Evolutionary conservation across 352 stramenopile genomes (phyloP).

Genomic region (Globisporangium echinulatum): DNA sequence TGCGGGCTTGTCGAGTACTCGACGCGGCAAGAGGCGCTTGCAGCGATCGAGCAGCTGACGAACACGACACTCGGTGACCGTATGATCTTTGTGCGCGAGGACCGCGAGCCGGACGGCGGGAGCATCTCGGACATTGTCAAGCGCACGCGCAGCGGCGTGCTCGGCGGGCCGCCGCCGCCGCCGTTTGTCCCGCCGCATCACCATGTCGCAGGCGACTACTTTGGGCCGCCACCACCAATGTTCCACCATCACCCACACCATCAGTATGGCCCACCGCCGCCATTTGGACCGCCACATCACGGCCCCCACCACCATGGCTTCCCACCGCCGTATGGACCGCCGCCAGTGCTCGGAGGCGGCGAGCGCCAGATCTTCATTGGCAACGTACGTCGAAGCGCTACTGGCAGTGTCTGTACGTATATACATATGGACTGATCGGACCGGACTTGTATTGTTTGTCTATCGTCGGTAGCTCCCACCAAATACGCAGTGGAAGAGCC

Average conservation of each 20-base stretch:
- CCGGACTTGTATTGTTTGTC: too few relatives aligned
- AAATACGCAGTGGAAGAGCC: slow-evolving; percentile 58
- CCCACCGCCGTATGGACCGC: slow-evolving; percentile 2
- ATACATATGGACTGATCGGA: not conserved
- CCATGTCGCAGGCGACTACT: not conserved
- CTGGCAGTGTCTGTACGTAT: not conserved
- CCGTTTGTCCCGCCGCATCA: not conserved
- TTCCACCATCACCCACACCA: not conserved
- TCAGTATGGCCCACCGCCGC: not conserved
- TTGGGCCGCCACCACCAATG: not conserved
- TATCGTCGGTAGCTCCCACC: slow-evolving; percentile 39
- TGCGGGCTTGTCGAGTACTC: slow-evolving; percentile 74
- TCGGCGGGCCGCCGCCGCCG: not conserved
- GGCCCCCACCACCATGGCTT: too few relatives aligned
- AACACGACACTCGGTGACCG: slow-evolving; percentile 92
- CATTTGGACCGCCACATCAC: too few relatives aligned
- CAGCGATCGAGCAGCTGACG: slow-evolving; percentile 87
- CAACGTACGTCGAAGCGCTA: slow-evolving; percentile 40
- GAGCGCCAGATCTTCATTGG: slow-evolving; percentile 62
- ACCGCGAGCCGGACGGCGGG: slow-evolving; percentile 59
- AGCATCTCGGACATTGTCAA: slow-evolving; percentile 71
- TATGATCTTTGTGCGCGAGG: slow-evolving; percentile 84
- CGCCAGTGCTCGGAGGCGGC: slow-evolving; percentile 11
- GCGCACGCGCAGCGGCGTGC: slow-evolving; percentile 10
- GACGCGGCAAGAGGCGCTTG: slow-evolving; percentile 62